Evolutionary conservation across 129 eudicot genomes (phyloP).

Genomic region (Cynara cardunculus): DNA sequence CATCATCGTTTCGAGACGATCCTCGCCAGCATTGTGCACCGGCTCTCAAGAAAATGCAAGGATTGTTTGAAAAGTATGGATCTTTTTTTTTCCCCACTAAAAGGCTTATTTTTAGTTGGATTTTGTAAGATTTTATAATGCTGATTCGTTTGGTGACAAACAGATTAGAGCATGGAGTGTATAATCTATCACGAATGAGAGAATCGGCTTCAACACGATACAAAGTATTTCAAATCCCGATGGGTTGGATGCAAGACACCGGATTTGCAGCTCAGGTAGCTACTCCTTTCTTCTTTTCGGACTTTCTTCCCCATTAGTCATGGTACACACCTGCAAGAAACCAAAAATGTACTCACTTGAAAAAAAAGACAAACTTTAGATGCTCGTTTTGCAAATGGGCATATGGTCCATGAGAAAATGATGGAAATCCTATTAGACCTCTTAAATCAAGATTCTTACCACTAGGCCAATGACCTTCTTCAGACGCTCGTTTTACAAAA

Average conservation of each 20-base stretch:
- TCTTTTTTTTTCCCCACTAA: background rate
- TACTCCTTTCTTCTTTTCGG: background rate
- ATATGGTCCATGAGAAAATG: background rate
- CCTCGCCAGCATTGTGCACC: conserved; percentile 71
- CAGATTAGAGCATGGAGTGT: conserved; percentile 90
- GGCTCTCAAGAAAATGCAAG: conserved; percentile 95
- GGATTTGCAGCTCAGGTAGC: conserved; percentile 82
- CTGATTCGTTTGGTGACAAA: conserved; percentile 2
- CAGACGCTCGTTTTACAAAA: background rate
- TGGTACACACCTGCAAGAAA: background rate
- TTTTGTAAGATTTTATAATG: background rate
- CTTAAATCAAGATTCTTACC: background rate
- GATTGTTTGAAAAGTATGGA: conserved; percentile 80
- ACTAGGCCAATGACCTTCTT: background rate
- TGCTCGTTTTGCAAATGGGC: no score
- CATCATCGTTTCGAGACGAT: conserved; percentile 65
- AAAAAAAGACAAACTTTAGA: background rate
- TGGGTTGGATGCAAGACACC: conserved; percentile 84
- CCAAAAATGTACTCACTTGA: background rate
- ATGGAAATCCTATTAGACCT: no score
- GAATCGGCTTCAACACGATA: conserved; percentile 85
- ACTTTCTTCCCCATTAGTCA: background rate
- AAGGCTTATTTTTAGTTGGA: background rate
- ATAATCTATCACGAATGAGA: conserved; percentile 76
- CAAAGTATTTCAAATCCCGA: conserved; percentile 70